Evolutionary conservation across 1,139 yeast genomes (phyloP).

Genomic region (Debaryomyces sp.): DNA sequence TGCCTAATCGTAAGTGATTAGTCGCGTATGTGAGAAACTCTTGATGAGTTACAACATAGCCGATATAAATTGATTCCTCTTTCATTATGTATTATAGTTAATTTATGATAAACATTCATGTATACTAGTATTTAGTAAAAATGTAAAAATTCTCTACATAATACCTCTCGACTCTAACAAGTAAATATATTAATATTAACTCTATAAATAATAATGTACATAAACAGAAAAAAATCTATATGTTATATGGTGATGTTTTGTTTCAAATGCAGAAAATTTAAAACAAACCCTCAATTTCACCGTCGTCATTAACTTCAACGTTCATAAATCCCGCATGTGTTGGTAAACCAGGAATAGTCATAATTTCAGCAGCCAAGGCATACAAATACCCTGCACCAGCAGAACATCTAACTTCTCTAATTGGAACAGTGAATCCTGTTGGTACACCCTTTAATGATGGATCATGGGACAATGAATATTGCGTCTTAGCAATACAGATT

Average conservation of each 20-base stretch:
- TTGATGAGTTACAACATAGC: constrained; percentile 2
- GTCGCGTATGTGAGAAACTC: not conserved
- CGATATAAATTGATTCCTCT: not conserved
- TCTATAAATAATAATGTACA: constrained; percentile 2
- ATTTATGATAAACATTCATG: constrained; percentile 5
- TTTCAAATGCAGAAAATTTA: constrained; percentile 22
- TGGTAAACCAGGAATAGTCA: constrained; percentile 83
- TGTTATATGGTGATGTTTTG: not conserved
- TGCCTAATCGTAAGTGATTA: constrained; percentile 3
- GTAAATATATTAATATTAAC: constrained; percentile 2
- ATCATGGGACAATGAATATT: constrained; percentile 80
- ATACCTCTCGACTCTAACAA: not conserved
- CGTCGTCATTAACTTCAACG: constrained; percentile 77
- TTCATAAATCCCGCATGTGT: constrained; percentile 86
- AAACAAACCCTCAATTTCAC: constrained; percentile 78
- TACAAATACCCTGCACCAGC: constrained; percentile 85
- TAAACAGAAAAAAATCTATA: constrained; percentile 1
- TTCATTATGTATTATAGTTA: constrained; percentile 10
- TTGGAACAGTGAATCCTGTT: constrained; percentile 74
- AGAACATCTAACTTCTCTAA: constrained; percentile 77
- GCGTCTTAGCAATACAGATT: constrained; percentile 82
- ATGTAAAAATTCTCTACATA: not conserved
- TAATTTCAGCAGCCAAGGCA: constrained; percentile 81
- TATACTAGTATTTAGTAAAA: not conserved
- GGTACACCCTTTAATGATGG: constrained; percentile 84